Evolutionary conservation across 2,329 filamentous ascomycete species (phyloP), one percentile per base, ranked within the genome.

Genomic region (Colletotrichum siamense): DNA sequence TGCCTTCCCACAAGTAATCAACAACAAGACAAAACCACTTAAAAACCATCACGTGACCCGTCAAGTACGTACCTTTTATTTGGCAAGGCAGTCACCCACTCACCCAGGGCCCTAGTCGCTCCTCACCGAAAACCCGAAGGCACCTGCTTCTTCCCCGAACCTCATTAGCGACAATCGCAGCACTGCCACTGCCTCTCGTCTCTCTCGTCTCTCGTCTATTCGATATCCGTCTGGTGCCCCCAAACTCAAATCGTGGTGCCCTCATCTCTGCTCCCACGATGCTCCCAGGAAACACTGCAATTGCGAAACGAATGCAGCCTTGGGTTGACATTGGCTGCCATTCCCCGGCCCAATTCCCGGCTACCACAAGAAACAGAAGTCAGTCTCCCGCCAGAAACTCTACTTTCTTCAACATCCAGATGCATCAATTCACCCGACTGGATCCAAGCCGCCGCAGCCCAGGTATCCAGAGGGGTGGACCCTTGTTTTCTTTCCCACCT

Each of bases 241-340:
- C 44, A 68, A 76, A 75, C 69, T 73, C 63, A 73, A 75, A 68
- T 55, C 24, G 32, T 8, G 18, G 30, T 49, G 55, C 36, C 24
- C 64, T 55, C 64, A 52, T 64, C n/a, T 69, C 62, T 68, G n/a
- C 63, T 76, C 44, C 73, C 26, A 61, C 73, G 70, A 69, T 76
- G 57, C 26, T 70, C 73, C 73, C 32, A 52, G 64, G 26, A 63
- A 69, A 18, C 28, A 49, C 18, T 49, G 39, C 63, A 67, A 28
- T 62, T 72, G 39, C 64, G 44, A 73, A 76, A 69, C 64, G 44
- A 28, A 52, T 61, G 59, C 70, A 76, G 73, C 69, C 73, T 67
- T 75, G 69, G 55, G 28, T 66, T 52, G 49, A 36, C 28, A 49
- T 71, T 30, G 61, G 39, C 44, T 16, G 49, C 44, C 34, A 16